Evolutionary conservation across 352 stramenopile species (phyloP).

Genomic region (Phytophthora lateralis): DNA sequence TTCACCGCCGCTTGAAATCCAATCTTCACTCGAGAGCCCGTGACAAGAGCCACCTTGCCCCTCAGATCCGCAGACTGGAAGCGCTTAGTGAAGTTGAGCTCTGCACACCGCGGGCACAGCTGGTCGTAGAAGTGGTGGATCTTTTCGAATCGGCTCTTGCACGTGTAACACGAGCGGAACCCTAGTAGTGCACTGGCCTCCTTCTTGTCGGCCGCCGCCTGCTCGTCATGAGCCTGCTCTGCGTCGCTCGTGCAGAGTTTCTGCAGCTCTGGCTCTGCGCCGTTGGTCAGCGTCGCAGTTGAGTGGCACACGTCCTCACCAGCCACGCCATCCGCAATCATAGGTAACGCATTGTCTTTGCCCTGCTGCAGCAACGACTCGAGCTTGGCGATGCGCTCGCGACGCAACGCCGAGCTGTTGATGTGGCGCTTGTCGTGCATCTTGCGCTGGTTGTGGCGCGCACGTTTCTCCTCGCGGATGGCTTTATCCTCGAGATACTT

Average conservation of each 20-base stretch:
- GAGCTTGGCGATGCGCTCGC: constrained; percentile 92
- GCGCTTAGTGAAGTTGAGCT: constrained; percentile 95
- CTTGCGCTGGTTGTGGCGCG: constrained; percentile 81
- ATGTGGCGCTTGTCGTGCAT: constrained; percentile 95
- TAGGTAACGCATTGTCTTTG: constrained; percentile 65
- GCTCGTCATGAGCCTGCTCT: constrained; percentile 55
- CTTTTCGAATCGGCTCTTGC: constrained; percentile 94
- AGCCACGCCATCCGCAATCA: constrained; percentile 93
- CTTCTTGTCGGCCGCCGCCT: constrained; percentile 51
- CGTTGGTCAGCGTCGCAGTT: constrained; percentile 35
- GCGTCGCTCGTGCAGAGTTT: constrained; percentile 64
- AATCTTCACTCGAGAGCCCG: constrained; percentile 97
- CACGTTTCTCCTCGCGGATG: constrained; percentile 84
- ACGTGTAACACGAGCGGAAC: constrained; percentile 96
- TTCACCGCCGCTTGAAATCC: constrained; percentile 96
- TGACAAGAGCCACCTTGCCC: constrained; percentile 93
- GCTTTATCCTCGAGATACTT: constrained; percentile 91
- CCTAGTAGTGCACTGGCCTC: constrained; percentile 68
- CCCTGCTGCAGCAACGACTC: constrained; percentile 89
- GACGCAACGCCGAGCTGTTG: constrained; percentile 90
- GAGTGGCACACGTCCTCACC: constrained; percentile 68
- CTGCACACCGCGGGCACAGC: constrained; percentile 93
- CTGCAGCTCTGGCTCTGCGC: constrained; percentile 43
- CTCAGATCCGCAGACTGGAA: constrained; percentile 91
- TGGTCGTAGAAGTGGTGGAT: constrained; percentile 97